phyloP scores from a whole-genome alignment of 306 rosid genomes.

The Oxytropis ochrocephala region DNA sequence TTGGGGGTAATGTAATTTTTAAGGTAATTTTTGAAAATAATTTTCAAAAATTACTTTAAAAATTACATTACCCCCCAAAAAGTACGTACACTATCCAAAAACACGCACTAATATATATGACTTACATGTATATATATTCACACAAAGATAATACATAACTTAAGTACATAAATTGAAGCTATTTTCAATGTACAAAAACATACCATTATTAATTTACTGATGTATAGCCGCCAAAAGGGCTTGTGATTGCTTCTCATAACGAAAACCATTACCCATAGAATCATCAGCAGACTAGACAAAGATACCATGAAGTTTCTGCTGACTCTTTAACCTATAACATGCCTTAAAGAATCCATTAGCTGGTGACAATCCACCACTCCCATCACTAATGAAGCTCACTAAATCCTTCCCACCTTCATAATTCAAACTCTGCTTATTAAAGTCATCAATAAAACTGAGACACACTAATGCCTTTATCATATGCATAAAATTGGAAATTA shows the following conservation, averaged over 20 bases:
- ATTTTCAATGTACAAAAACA: neutral
- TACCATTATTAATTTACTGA: conserved; percentile 8
- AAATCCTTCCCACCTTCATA: conserved; percentile 63
- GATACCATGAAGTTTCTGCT: conserved; percentile 54
- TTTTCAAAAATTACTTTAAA: no score
- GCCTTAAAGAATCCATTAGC: conserved; percentile 57
- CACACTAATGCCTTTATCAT: conserved; percentile 54
- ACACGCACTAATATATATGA: no score
- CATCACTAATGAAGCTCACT: conserved; percentile 60
- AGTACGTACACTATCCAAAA: no score
- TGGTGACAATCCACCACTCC: conserved; percentile 54
- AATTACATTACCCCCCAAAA: no score
- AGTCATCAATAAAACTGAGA: conserved; percentile 49
- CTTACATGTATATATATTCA: neutral
- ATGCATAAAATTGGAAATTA: conserved; percentile 81
- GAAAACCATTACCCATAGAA: conserved; percentile 50
- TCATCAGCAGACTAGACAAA: conserved; percentile 91
- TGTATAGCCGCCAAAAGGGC: conserved; percentile 53
- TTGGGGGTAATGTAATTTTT: no score
- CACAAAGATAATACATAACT: neutral
- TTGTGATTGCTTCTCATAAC: conserved; percentile 63
- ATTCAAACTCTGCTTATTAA: conserved; percentile 48
- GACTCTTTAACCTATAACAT: conserved; percentile 39
- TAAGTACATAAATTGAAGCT: neutral
- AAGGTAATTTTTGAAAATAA: no score